A percentile compares a stretch with the other conserved stretches of the same genome.
These are phyloP conservation scores for Zalerion maritima DNA, from an alignment of 495 filamentous ascomycete genomes.

Conservation along the genomic window DNA sequence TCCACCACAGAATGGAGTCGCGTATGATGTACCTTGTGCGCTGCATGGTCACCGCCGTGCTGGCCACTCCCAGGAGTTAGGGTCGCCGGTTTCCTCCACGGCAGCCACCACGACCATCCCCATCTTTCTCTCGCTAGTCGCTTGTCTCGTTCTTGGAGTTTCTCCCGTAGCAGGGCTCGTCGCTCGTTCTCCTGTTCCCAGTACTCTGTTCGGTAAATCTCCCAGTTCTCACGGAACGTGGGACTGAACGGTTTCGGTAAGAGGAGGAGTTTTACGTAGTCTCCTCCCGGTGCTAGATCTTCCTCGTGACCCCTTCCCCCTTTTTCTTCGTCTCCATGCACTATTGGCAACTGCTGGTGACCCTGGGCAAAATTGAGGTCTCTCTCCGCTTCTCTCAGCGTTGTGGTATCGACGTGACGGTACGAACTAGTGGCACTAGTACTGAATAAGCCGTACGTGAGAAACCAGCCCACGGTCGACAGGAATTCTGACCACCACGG, in stretches of 20 bases:
- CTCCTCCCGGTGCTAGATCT: conserved; percentile 75
- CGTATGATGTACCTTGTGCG: conserved; percentile 19
- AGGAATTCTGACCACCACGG: conserved; percentile 68
- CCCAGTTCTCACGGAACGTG: conserved; percentile 95
- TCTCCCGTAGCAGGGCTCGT: conserved; percentile 53
- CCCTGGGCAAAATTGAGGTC: conserved; percentile 23
- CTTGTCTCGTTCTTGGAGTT: conserved; percentile 48
- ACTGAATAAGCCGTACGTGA: conserved; percentile 60
- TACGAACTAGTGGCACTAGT: conserved; percentile 48
- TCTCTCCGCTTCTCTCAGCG: conserved; percentile 36
- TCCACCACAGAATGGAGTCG: conserved; percentile 22
- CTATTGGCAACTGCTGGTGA: conserved; percentile 28
- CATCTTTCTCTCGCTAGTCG: conserved; percentile 50
- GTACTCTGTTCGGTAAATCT: conserved; percentile 79
- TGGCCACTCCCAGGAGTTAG: conserved; percentile 20
- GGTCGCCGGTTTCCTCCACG: conserved; percentile 32
- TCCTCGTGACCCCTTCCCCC: conserved; percentile 64
- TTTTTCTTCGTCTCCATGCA: conserved; percentile 29
- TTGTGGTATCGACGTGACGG: conserved; percentile 45
- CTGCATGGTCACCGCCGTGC: conserved; percentile 10
- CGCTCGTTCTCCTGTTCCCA: conserved; percentile 96
- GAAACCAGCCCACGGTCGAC: conserved; percentile 54
- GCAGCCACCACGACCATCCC: conserved; percentile 79
- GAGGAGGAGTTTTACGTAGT: conserved; percentile 79
- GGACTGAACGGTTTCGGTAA: conserved; percentile 91